These are phyloP conservation scores for Austroboletus novae-zelandiae DNA, from an alignment of 1,284 basidiomycete species.

Conservation along the genomic window DNA sequence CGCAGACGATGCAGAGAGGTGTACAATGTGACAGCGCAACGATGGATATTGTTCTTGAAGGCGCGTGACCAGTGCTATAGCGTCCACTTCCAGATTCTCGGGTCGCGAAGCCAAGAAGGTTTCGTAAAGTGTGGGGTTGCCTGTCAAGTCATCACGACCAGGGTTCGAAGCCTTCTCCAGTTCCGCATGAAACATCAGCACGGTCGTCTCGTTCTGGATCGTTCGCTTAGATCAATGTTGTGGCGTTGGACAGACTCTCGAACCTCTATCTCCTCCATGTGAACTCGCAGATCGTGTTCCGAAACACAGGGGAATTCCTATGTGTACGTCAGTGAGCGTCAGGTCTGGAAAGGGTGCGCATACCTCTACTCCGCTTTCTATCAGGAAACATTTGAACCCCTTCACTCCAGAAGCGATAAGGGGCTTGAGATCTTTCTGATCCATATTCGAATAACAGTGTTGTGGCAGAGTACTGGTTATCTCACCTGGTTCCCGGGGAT, in stretches of 20 bases:
- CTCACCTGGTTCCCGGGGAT: conserved; percentile 83
- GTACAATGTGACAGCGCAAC: conserved; percentile 88
- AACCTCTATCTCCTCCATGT: conserved; percentile 77
- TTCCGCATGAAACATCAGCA: conserved; percentile 91
- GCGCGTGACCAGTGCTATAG: conserved; percentile 71
- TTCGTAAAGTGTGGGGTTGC: conserved; percentile 59
- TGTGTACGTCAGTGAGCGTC: conserved; percentile 4
- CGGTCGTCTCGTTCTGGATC: conserved; percentile 57
- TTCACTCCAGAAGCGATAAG: conserved; percentile 78
- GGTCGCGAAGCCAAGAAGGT: conserved; percentile 87
- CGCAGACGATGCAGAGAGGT: conserved; percentile 82
- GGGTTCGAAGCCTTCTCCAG: conserved; percentile 43
- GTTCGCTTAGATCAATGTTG: conserved; percentile 9
- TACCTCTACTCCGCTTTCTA: conserved; percentile 90
- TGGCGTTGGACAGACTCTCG: conserved; percentile 6
- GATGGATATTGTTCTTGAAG: conserved; percentile 62
- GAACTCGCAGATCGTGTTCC: conserved; percentile 62
- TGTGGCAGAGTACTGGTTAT: background rate
- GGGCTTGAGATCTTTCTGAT: conserved; percentile 58
- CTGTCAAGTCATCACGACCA: conserved; percentile 12
- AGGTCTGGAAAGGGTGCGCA: conserved; percentile 17
- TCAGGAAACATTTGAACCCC: conserved; percentile 95
- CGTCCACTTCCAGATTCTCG: conserved; percentile 70
- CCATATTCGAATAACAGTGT: background rate
- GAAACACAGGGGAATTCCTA: conserved; percentile 89